phyloP scores from a whole-genome alignment of 2,329 filamentous ascomycete genomes.

The Colletotrichum camelliae region DNA sequence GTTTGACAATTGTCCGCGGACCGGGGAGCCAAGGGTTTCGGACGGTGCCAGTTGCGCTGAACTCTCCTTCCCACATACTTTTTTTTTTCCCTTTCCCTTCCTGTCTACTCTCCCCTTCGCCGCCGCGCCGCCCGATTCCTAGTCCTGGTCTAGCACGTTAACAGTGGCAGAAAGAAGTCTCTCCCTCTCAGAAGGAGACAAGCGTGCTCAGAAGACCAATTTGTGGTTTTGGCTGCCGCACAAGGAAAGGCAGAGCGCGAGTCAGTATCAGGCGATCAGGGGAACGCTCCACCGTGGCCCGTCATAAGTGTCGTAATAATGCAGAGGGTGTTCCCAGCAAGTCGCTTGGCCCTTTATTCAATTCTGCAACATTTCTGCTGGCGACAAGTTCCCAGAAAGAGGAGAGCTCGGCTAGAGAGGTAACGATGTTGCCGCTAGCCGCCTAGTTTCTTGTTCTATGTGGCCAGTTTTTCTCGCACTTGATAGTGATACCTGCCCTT shows the following conservation, averaged over 20 bases:
- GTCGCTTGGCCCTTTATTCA: not conserved
- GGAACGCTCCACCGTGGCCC: constrained; percentile 2
- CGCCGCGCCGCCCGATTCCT: not conserved
- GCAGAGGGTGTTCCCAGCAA: not conserved
- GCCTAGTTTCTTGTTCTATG: not conserved
- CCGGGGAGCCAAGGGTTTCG: not conserved
- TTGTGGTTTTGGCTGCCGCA: not conserved
- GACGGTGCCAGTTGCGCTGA: not conserved
- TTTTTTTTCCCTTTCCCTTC: not conserved
- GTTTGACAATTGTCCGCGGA: not conserved
- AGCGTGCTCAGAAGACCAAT: not conserved
- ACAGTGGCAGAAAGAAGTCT: not conserved
- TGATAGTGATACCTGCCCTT: not conserved
- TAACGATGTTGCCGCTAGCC: constrained; percentile 3
- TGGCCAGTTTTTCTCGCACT: not conserved
- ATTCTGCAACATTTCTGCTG: not conserved
- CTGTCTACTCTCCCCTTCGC: not conserved
- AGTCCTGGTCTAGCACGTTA: not conserved
- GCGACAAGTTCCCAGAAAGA: too few relatives aligned
- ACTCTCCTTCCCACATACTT: not conserved
- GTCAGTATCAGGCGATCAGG: constrained; percentile 14
- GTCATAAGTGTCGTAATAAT: constrained; percentile 17
- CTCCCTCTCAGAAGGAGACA: not conserved
- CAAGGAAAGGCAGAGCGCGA: not conserved
- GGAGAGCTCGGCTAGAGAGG: not conserved